phyloP scores from a whole-genome alignment of 73 alveolate species.

The Tetrahymena malaccensis region DNA sequence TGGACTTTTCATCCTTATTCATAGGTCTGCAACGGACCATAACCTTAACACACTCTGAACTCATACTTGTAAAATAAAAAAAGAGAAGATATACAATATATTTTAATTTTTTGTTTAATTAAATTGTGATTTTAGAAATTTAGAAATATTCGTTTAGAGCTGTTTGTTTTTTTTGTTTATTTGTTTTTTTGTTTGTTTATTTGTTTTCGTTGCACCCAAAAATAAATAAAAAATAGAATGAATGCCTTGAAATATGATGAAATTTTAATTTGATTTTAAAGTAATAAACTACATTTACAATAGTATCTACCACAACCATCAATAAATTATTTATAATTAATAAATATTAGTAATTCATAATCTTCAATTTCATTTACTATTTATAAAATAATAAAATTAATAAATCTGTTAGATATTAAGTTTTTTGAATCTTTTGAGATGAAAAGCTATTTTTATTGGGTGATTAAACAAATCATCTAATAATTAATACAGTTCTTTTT shows the following conservation, averaged over 20 bases:
- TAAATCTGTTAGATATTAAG: neutral
- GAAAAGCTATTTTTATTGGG: too few relatives aligned
- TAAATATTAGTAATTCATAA: neutral
- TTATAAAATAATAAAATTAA: too few relatives aligned
- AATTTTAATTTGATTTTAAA: neutral
- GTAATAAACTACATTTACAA: neutral
- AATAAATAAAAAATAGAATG: neutral
- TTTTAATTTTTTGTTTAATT: neutral
- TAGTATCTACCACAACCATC: neutral
- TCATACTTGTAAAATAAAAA: conserved; percentile 13
- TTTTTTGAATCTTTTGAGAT: too few relatives aligned
- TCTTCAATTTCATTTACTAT: neutral
- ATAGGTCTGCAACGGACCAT: conserved; percentile 76
- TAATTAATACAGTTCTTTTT: too few relatives aligned
- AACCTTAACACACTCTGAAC: conserved; percentile 76
- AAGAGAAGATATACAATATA: neutral
- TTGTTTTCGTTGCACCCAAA: neutral
- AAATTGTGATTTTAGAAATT: neutral
- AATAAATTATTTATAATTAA: too few relatives aligned
- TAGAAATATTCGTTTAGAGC: neutral
- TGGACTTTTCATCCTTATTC: conserved; percentile 47
- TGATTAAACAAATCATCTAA: too few relatives aligned
- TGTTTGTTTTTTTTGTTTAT: too few relatives aligned
- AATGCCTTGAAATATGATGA: neutral
- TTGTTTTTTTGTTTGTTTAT: too few relatives aligned